Base-by-base conservation (phyloP, 495 filamentous ascomycete genomes). In the Neurospora sp. region DNA sequence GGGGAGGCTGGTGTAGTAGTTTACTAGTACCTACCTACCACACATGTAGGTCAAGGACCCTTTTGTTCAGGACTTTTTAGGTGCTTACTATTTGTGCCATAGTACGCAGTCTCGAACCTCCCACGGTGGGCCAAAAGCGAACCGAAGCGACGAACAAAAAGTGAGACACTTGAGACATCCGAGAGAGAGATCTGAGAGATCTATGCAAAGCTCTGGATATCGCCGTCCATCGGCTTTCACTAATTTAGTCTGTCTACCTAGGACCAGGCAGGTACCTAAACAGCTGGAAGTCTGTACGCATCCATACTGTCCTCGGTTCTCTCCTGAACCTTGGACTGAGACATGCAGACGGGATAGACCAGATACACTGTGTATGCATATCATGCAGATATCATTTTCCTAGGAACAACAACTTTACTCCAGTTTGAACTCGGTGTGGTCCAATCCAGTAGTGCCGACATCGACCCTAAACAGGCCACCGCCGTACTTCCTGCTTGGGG, bases 401-500 rank as follows among this genome's bases (percentile, higher is more conserved):
- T 31, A 31, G 14, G 12, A 66, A 4, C 27, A 66, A 35, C 54
- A 66, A 35, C 54, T 62, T 62, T 18, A 18, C 54, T 66, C 72
- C 74, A 88, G 72, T 80, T 81, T 88, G 72, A 92, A 92, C 77
- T 86, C 82, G 77, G 88, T 85, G 74, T 88, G 85, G 54, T 83
- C 82, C 77, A 89, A 62, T 14, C 91, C 91, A 76, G 80, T 83
- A 5, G 90, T 82, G 18, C 90, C 90, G 72, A 94, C 92, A 75
- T 93, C 86, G 38, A 93, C 87, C 76, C 80, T 85, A 78, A 91
- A 95, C 70, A 94, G 60, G 39, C 84, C 88, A 10, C 92, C 93
- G 35, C 91, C 88, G 71, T 87, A 87, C 83, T 84, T 83, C 72
- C 86, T 87, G 70, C 90, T 91, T 75, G 89, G 84, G 27, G 54